phyloP scores from a whole-genome alignment of 352 stramenopile species.

The Elongisporangium undulatum region DNA sequence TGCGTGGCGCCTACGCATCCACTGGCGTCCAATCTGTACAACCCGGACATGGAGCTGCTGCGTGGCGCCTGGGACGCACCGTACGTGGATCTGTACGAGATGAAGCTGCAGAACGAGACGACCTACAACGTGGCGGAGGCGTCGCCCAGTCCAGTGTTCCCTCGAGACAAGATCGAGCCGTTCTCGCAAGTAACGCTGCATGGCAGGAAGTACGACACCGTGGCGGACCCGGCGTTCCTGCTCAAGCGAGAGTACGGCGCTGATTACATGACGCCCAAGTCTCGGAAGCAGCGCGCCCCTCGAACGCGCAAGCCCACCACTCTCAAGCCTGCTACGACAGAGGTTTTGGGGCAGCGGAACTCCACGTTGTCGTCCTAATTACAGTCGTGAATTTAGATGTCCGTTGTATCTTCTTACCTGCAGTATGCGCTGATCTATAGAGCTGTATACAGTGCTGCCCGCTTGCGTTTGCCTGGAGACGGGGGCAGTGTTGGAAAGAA shows the following conservation, averaged over 20 bases:
- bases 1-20: constrained; percentile 39
- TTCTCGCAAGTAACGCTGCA: constrained; percentile 29
- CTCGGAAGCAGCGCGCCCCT: too few relatives aligned
- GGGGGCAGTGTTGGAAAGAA: too few relatives aligned
- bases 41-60: constrained; percentile 14
- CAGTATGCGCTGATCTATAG: too few relatives aligned
- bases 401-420: too few relatives aligned
- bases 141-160: constrained; percentile 12
- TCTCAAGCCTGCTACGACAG: too few relatives aligned
- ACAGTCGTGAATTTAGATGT: too few relatives aligned
- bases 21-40: constrained; percentile 24
- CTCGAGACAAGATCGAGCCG: constrained; percentile 15
- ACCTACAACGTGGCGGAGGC: constrained; percentile 6
- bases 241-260: constrained; percentile 34
- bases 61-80: constrained; percentile 16
- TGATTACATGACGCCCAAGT: constrained; percentile 20
- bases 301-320: too few relatives aligned
- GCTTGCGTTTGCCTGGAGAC: too few relatives aligned
- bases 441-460: too few relatives aligned
- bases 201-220: constrained; percentile 26
- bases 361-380: too few relatives aligned
- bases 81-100: constrained; percentile 38
- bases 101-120: constrained; percentile 16
- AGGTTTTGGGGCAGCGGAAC: too few relatives aligned
- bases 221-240: constrained; percentile 36